A percentile compares a stretch with the other conserved stretches of the same genome.
These are phyloP conservation scores for Striga hermonthica DNA, from an alignment of 305 asterid species.

Conservation along the genomic window DNA sequence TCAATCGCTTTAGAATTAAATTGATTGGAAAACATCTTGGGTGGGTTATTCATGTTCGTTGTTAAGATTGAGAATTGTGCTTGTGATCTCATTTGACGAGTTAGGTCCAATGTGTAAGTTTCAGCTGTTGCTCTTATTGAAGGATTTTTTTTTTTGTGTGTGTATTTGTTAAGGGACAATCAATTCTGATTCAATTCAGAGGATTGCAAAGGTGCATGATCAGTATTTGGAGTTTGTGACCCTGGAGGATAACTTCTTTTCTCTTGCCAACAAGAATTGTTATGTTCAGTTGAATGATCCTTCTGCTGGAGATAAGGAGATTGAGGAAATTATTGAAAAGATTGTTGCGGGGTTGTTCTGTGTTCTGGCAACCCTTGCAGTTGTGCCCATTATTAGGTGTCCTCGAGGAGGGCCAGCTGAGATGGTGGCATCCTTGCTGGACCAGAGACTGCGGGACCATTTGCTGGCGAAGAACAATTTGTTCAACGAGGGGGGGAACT, in stretches of 20 bases:
- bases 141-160: conserved; percentile 14
- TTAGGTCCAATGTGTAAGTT: conserved; percentile 2
- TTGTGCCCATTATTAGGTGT: conserved; percentile 82
- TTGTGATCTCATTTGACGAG: conserved; percentile 10
- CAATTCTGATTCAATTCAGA: conserved; percentile 61
- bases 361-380: conserved; percentile 76
- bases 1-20: conserved; percentile 17
- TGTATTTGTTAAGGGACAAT: conserved; percentile 57
- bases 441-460: conserved; percentile 85
- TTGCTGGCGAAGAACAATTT: conserved; percentile 74
- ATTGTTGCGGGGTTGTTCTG: conserved; percentile 75
- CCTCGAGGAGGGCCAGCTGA: conserved; percentile 94
- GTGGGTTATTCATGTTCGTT: not conserved
- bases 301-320: conserved; percentile 72
- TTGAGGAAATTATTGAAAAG: conserved; percentile 69
- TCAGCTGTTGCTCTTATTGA: conserved; percentile 9
- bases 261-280: conserved; percentile 69
- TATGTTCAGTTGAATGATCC: conserved; percentile 78
- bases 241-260: conserved; percentile 64
- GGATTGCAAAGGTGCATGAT: conserved; percentile 71
- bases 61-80: conserved; percentile 26
- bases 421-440: conserved; percentile 80
- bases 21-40: not conserved
- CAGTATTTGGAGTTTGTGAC: conserved; percentile 84
- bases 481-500: conserved; percentile 70